A percentile compares a stretch with the other conserved stretches of the same genome.
phyloP scores from a whole-genome alignment of 208 protist genomes.

The Leishmania turanica region DNA sequence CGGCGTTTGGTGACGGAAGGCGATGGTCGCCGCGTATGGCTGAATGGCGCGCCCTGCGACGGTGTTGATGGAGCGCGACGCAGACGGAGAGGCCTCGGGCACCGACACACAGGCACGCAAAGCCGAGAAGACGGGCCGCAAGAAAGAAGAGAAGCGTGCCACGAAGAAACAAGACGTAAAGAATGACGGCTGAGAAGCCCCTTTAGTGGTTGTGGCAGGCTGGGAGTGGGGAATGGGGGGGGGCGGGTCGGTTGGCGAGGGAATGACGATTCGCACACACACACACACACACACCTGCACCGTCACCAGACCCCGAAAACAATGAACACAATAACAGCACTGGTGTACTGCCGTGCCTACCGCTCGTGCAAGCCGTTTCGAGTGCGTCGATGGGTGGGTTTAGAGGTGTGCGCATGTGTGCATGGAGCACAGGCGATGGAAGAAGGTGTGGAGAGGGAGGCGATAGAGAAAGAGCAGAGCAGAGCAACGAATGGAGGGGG shows the following conservation, averaged over 20 bases:
- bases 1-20: neutral
- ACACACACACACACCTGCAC: conserved; percentile 16
- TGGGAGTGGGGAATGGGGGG: neutral
- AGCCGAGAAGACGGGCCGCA: neutral
- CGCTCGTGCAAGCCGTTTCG: neutral
- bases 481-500: neutral
- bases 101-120: neutral
- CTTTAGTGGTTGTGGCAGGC: neutral
- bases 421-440: neutral
- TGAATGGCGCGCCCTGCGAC: too few relatives aligned
- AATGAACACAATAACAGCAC: conserved; percentile 2
- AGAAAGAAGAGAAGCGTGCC: neutral
- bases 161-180: neutral
- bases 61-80: too few relatives aligned
- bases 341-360: neutral
- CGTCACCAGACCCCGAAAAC: conserved; percentile 5
- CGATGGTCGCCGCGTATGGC: neutral
- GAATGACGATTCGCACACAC: conserved; percentile 5
- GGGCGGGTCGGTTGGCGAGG: neutral
- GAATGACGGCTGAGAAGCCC: conserved; percentile 4
- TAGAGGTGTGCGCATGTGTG: neutral
- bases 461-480: neutral
- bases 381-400: neutral
- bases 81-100: neutral
- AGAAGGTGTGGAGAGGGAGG: neutral